Evolutionary conservation across 192 early-diverging fungal genomes (phyloP), one percentile per base, ranked within the genome.

Genomic region (Coemansia sp.): DNA sequence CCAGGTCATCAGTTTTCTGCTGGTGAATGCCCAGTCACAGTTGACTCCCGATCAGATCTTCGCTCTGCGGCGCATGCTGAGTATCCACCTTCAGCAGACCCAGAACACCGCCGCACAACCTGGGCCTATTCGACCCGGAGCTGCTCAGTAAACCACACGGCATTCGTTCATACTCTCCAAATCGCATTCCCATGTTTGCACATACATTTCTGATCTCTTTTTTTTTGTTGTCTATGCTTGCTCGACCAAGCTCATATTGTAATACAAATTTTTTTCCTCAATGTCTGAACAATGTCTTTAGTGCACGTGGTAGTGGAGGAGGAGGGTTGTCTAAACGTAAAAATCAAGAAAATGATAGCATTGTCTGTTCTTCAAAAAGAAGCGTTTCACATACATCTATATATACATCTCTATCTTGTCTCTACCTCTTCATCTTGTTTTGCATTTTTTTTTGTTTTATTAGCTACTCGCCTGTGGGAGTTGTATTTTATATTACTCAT

Each of bases 21-120:
- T 74, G 27, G 65, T 72, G 39, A 71, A 72, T 36, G 65, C 72
- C 0, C 78, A 74, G 36, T 48, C 68, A 3, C 78, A 74, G 57
- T 17, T 79, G 39, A 41, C 69, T 6, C 45, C 63, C 10, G 73
- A 79, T 16, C 69, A 72, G 36, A 68, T 72, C 9, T 42, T 62
- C 40, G 13, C 62, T 2, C 65, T 79, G 19, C 72, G 74, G 36
- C 78, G 63, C 8, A 17, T 64, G n/a, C 50, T 79, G 29, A 57
- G 50, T 3, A 69, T 71, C 19, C 69, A 72, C n/a, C 53, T 71
- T 13, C 66, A 68, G 35, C 67, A 70, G 31, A 11, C 56, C 0
- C 74, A 77, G 41, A 57, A 61, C 24, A 68, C 61, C 45, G 36
- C 57, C 19, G 62, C 61, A 17, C 44, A 63, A 5, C 19, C 54